These are phyloP conservation scores for Cadophora sp. DNA, from an alignment of 2,329 filamentous ascomycete genomes.

Conservation along the genomic window DNA sequence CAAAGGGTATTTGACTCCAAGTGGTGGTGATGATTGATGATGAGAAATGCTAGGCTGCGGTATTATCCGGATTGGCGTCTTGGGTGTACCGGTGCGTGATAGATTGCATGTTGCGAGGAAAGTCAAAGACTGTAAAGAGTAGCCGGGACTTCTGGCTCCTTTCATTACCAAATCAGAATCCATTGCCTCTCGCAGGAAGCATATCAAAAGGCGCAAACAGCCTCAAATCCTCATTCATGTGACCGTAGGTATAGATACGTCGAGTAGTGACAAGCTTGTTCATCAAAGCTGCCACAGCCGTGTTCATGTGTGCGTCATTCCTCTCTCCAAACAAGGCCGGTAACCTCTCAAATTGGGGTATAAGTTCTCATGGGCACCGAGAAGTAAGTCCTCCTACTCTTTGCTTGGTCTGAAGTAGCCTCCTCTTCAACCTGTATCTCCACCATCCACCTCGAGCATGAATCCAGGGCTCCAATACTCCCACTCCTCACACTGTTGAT, in stretches of 20 bases:
- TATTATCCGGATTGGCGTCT: background rate
- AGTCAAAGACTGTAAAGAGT: background rate
- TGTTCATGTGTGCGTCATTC: background rate
- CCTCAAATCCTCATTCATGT: background rate
- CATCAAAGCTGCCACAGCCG: background rate
- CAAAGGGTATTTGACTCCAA: background rate
- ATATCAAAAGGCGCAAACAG: background rate
- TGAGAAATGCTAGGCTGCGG: background rate
- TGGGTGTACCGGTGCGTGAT: background rate
- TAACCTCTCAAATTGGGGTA: background rate
- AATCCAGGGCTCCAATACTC: constrained; percentile 93
- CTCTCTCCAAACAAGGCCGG: background rate
- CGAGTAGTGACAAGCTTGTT: background rate
- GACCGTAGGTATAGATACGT: background rate
- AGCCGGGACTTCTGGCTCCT: background rate
- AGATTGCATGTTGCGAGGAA: background rate
- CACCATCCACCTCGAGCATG: constrained; percentile 52
- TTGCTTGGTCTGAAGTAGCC: background rate
- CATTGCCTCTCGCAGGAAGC: background rate
- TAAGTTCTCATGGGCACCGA: background rate
- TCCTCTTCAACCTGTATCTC: background rate
- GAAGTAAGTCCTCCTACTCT: background rate
- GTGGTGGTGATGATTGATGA: background rate
- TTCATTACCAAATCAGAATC: background rate
- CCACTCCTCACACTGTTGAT: constrained; percentile 82